Evolutionary conservation across 2,329 filamentous ascomycete genomes (phyloP).

Genomic region (Pseudopyricularia cyperi): DNA sequence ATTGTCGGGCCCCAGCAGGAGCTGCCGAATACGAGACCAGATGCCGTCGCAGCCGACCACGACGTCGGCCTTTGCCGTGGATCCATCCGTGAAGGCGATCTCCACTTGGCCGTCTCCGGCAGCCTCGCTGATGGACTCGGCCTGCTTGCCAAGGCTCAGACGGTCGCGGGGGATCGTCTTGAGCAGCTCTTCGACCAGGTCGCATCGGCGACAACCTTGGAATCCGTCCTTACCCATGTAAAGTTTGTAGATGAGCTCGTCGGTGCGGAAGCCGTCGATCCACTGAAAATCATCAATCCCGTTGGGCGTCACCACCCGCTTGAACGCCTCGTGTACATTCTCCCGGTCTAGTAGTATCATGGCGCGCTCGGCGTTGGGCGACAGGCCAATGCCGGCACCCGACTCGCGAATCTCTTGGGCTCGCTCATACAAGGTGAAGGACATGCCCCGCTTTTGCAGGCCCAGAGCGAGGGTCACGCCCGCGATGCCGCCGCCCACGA

Average conservation of each 20-base stretch:
- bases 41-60: slow-evolving; percentile 54
- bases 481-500: slow-evolving; percentile 38
- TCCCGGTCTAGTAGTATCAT: slow-evolving; percentile 24
- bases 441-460: slow-evolving; percentile 26
- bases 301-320: slow-evolving; percentile 22
- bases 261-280: slow-evolving; percentile 20
- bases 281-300: slow-evolving; percentile 29
- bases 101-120: background rate
- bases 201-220: slow-evolving; percentile 24
- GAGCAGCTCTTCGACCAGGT: slow-evolving; percentile 25
- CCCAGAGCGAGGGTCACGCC: slow-evolving; percentile 34
- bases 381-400: slow-evolving; percentile 38
- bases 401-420: slow-evolving; percentile 27
- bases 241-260: slow-evolving; percentile 18
- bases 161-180: slow-evolving; percentile 13
- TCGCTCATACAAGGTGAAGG: slow-evolving; percentile 33
- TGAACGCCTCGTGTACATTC: slow-evolving; percentile 25
- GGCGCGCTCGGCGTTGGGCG: slow-evolving; percentile 34
- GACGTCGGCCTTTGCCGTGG: slow-evolving; percentile 14
- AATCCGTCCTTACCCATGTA: slow-evolving; percentile 26
- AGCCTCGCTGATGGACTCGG: slow-evolving; percentile 12
- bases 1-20: slow-evolving; percentile 34
- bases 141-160: slow-evolving; percentile 20
- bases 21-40: slow-evolving; percentile 37
- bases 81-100: slow-evolving; percentile 5